Base-by-base conservation (phyloP, 306 rosid genomes). In the Prosopis cineraria region DNA sequence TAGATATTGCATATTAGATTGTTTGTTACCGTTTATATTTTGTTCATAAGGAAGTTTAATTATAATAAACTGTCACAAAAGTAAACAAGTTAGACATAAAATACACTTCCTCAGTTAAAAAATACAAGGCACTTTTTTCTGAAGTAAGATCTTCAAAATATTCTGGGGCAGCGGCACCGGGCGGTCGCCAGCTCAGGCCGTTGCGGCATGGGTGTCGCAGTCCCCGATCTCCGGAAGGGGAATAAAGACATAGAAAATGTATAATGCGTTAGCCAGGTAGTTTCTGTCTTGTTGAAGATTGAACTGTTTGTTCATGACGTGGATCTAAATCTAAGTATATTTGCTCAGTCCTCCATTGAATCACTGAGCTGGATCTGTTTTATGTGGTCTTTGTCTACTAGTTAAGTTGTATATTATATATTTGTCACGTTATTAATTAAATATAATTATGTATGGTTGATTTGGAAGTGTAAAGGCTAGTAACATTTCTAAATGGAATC, bases 141-240 rank as follows among this genome's bases (percentile, higher is more conserved):
- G n/a, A n/a, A n/a, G n/a, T n/a, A n/a, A n/a, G n/a, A n/a, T n/a
- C n/a, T n/a, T n/a, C n/a, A n/a, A n/a, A n/a, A n/a, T n/a, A n/a
- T n/a, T n/a, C n/a, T n/a, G n/a, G n/a, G n/a, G n/a, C n/a, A n/a
- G n/a, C n/a, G n/a, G n/a, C n/a, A n/a, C n/a, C n/a, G n/a, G n/a
- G n/a, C n/a, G n/a, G n/a, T n/a, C n/a, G n/a, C n/a, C n/a, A n/a
- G n/a, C n/a, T n/a, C n/a, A n/a, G n/a, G n/a, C n/a, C n/a, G n/a
- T n/a, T n/a, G n/a, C n/a, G n/a, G n/a, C n/a, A n/a, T n/a, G n/a
- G n/a, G n/a, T n/a, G n/a, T n/a, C n/a, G n/a, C n/a, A n/a, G n/a
- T n/a, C n/a, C n/a, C n/a, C n/a, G n/a, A n/a, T n/a, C 34, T 55
- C 89, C 41, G 3, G 64, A 56, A 56, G 17, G 64, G 25, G 64